phyloP scores from a whole-genome alignment of 169 alveolate species.

The Eimeria maxima region DNA sequence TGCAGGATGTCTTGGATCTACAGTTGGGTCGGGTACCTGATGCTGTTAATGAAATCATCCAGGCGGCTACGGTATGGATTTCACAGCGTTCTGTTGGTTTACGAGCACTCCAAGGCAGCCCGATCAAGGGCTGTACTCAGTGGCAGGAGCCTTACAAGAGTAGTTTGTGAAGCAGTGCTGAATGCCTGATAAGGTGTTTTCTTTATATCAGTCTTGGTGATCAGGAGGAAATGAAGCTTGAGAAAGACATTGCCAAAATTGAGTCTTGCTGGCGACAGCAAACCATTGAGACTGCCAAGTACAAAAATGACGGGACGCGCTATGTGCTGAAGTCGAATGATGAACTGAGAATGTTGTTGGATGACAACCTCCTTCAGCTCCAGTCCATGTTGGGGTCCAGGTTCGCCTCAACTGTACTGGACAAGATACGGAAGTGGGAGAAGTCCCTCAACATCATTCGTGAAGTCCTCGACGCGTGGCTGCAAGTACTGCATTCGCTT shows the following conservation, averaged over 20 bases:
- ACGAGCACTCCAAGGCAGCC: background rate
- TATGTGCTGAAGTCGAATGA: constrained; percentile 94
- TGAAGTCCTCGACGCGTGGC: constrained; percentile 96
- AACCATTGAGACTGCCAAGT: constrained; percentile 90
- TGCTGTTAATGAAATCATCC: constrained; percentile 94
- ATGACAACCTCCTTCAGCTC: constrained; percentile 95
- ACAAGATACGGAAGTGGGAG: constrained; percentile 94
- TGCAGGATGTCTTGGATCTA: constrained; percentile 91
- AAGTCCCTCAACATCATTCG: constrained; percentile 93
- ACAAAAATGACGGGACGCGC: constrained; percentile 92
- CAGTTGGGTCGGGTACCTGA: constrained; percentile 93
- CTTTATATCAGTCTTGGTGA: background rate
- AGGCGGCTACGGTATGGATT: constrained; percentile 92
- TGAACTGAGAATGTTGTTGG: constrained; percentile 92
- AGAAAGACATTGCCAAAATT: constrained; percentile 93
- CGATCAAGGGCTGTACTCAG: background rate
- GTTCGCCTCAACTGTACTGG: constrained; percentile 92
- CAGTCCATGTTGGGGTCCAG: constrained; percentile 93
- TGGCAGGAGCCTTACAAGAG: background rate
- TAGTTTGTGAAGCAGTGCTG: background rate
- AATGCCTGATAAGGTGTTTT: background rate
- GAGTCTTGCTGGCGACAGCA: constrained; percentile 94
- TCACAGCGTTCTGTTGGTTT: background rate
- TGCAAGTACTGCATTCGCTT: constrained; percentile 84
- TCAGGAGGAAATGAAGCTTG: constrained; percentile 90